Evolutionary conservation across 139 green algal genomes (phyloP), one percentile per base, ranked within the genome.

Genomic region (Chlorella vulgaris): DNA sequence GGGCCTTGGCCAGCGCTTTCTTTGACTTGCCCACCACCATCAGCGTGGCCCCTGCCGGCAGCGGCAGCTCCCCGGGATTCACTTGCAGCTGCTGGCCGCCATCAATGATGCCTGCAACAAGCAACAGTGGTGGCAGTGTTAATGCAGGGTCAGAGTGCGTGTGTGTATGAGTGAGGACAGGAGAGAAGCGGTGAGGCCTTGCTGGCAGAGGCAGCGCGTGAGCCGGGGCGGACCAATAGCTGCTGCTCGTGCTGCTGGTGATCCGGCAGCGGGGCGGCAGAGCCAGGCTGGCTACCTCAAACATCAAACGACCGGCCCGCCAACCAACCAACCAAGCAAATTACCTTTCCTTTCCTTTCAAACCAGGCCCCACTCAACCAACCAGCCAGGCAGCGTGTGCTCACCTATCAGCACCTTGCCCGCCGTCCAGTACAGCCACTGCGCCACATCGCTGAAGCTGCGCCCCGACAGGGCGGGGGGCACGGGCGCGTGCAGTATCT

Each of bases 331-430:
- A n/a, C n/a, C n/a, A n/a, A n/a, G n/a, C n/a, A n/a, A n/a, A n/a
- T n/a, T n/a, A n/a, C n/a, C n/a, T n/a, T n/a, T n/a, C n/a, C n/a
- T n/a, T n/a, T n/a, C n/a, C n/a, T n/a, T n/a, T n/a, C n/a, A n/a
- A n/a, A n/a, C n/a, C n/a, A n/a, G n/a, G n/a, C n/a, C n/a, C n/a
- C n/a, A n/a, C n/a, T n/a, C n/a, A n/a, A n/a, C n/a, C n/a, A n/a
- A n/a, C n/a, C n/a, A n/a, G n/a, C n/a, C n/a, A n/a, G n/a, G n/a
- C n/a, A n/a, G n/a, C n/a, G n/a, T n/a, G n/a, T n/a, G n/a, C 69
- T 6, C 69, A 88, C 88, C 88, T 28, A 92, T 85, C 28, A 91
- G 81, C 22, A 91, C 71, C 21, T 83, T 86, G 39, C 83, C 83
- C 1, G 81, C 75, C 7, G 70, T 84, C 61, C 69, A 71, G 69